Evolutionary conservation across 208 protist species (phyloP), one percentile per base, ranked within the genome.

Genomic region (Leishmania gerbilli): DNA sequence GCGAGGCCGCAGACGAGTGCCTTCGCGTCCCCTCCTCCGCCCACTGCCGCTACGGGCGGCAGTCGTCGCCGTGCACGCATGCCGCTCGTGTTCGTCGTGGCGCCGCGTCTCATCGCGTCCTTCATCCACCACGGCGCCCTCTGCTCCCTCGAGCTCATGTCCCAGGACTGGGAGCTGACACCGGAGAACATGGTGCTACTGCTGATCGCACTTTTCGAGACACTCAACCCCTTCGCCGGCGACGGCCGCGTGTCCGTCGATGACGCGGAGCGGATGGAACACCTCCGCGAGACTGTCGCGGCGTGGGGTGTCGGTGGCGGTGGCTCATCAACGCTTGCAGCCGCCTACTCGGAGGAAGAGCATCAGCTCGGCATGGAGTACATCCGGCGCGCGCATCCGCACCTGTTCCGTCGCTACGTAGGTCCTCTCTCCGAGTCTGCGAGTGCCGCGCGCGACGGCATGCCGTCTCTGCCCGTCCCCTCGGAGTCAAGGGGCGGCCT

Each of bases 61-160:
- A n/a, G 24, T 21, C 79, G 49, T 72, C 83, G 55, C 77, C 75
- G 17, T 4, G 64, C 71, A 8, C 84, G 81, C 21, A 95, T 97
- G 91, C 94, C 94, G 40, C 83, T 95, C 37, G 92, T 95, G 40
- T 95, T 97, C 84, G 83, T 97, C 58, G 89, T 95, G 31, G 79
- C 88, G 3, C 94, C 94, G 17, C 91, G 94, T 11, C 91, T 97
- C 51, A 76, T 92, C 47, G 91, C 92, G 0, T 82, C 92, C 9
- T 97, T 97, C 71, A 95, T 97, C 75, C 94, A 97, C 76, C 88
- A 93, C 80, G 94, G 94, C 45, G 90, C 91, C 19, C 85, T 97
- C 15, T 97, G 94, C 78, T 94, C 94, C 9, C 84, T 97, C 5
- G 92, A 97, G 80, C 85, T 97, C n/a, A 93, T 97, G 91, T 91